Evolutionary conservation across 1,139 yeast species (phyloP).

Genomic region (Suhomyces ambrosiae): DNA sequence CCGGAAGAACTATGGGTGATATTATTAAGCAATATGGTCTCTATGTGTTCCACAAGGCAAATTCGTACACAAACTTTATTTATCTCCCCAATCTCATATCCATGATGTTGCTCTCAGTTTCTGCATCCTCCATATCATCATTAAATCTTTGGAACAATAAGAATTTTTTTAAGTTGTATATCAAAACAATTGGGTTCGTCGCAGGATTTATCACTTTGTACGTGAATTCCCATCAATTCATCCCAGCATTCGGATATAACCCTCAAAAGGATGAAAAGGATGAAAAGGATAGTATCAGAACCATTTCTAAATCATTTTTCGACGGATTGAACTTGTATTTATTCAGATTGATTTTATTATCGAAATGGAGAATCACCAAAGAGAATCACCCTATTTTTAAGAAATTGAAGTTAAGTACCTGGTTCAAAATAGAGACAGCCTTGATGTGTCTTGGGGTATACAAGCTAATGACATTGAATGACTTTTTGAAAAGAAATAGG

Average conservation of each 20-base stretch:
- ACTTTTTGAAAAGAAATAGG: slow-evolving; percentile 25
- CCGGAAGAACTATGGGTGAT: slow-evolving; percentile 13
- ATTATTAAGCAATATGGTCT: slow-evolving; percentile 22
- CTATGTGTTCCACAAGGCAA: slow-evolving; percentile 32
- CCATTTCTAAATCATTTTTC: slow-evolving; percentile 31
- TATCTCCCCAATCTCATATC: slow-evolving; percentile 42
- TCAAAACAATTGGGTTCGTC: slow-evolving; percentile 38
- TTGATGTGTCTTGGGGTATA: slow-evolving; percentile 43
- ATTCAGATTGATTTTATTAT: slow-evolving; percentile 37
- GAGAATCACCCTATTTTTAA: slow-evolving; percentile 41
- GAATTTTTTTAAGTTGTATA: slow-evolving; percentile 35
- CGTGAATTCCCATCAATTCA: slow-evolving; percentile 27
- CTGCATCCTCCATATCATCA: slow-evolving; percentile 28
- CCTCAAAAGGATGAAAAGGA: slow-evolving; percentile 5
- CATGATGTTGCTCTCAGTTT: slow-evolving; percentile 37
- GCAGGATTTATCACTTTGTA: slow-evolving; percentile 36
- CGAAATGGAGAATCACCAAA: slow-evolving; percentile 48
- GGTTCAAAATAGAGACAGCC: slow-evolving; percentile 40
- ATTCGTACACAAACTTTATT: slow-evolving; percentile 38
- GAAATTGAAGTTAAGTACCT: slow-evolving; percentile 26
- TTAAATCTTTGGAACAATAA: slow-evolving; percentile 19
- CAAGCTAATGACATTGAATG: slow-evolving; percentile 44
- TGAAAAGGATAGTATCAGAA: slow-evolving; percentile 23
- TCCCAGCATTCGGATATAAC: slow-evolving; percentile 29
- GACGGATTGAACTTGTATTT: slow-evolving; percentile 38